A percentile compares a stretch with the other conserved stretches of the same genome.
Conservation (phyloP, 805 yeast genomes). For the Pichia sporocuriosa region DNA sequence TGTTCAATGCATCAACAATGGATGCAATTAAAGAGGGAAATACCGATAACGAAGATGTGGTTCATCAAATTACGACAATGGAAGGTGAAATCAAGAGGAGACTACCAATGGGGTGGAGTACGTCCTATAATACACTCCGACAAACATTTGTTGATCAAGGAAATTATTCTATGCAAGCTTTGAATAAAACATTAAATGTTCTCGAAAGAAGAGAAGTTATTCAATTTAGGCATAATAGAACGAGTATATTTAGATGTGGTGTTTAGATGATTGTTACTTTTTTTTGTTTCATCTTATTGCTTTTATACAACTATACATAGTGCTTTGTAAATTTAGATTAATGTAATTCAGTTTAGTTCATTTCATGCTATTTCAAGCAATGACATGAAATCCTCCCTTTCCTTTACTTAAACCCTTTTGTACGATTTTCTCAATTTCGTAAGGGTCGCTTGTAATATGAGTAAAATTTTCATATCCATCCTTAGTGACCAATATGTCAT, state of each 20-base stretch:
- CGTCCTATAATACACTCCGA: constrained; percentile 75
- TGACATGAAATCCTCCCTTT: constrained; percentile 52
- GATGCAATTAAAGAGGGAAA: constrained; percentile 61
- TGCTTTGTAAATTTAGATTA: too few species aligned
- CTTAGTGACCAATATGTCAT: constrained; percentile 74
- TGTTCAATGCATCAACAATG: constrained; percentile 96
- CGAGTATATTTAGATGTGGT: constrained; percentile 70
- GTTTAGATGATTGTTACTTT: constrained; percentile 31
- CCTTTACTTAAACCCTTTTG: constrained; percentile 54
- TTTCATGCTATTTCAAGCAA: constrained; percentile 16
- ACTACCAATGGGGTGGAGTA: constrained; percentile 94
- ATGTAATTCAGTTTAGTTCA: too few species aligned
- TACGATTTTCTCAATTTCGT: constrained; percentile 73
- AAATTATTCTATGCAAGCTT: constrained; percentile 57
- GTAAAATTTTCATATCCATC: constrained; percentile 79
- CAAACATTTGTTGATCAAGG: constrained; percentile 68
- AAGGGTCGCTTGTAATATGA: constrained; percentile 76
- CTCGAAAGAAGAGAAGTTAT: constrained; percentile 84
- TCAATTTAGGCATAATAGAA: constrained; percentile 81
- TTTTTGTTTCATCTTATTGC: too few species aligned
- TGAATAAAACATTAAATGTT: constrained; percentile 75
- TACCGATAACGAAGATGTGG: constrained; percentile 49
- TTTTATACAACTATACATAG: too few species aligned
- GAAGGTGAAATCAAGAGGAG: constrained; percentile 84
- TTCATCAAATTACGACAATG: constrained; percentile 67